These are phyloP conservation scores for Tausonia pullulans DNA, from an alignment of 1,284 basidiomycete genomes.

Conservation along the genomic window DNA sequence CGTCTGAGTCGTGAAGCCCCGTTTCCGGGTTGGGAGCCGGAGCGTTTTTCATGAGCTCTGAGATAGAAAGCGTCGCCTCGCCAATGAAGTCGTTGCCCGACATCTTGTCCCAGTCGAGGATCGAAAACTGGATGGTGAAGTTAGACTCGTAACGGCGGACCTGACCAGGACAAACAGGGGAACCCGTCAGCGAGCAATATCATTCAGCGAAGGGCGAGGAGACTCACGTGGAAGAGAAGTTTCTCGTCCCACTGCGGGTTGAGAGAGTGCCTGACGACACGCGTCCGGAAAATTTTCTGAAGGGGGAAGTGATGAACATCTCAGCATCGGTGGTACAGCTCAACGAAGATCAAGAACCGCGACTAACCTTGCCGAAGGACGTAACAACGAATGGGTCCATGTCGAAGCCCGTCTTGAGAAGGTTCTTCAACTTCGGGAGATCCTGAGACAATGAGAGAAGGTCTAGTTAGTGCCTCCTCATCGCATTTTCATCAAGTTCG, in stretches of 20 bases:
- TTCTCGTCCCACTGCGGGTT: constrained; percentile 94
- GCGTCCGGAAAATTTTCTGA: constrained; percentile 81
- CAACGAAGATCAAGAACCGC: too few relatives aligned
- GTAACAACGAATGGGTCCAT: constrained; percentile 97
- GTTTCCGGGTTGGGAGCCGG: constrained; percentile 60
- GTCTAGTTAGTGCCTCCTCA: constrained; percentile 28
- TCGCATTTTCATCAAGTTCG: constrained; percentile 44
- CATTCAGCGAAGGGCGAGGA: constrained; percentile 7
- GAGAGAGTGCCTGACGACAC: constrained; percentile 74
- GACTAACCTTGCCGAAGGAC: constrained; percentile 64
- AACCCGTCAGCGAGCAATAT: background rate
- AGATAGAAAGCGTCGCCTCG: constrained; percentile 56
- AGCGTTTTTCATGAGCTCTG: constrained; percentile 57
- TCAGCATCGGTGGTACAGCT: too few relatives aligned
- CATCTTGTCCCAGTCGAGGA: constrained; percentile 92
- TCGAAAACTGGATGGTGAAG: constrained; percentile 64
- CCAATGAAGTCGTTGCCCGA: constrained; percentile 80
- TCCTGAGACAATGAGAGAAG: background rate
- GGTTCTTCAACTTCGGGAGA: background rate
- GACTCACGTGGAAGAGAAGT: constrained; percentile 70
- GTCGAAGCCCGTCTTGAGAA: constrained; percentile 38
- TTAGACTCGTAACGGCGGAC: constrained; percentile 1
- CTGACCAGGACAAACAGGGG: background rate
- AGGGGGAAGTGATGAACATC: too few relatives aligned
- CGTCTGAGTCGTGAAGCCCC: constrained; percentile 55